Evolutionary conservation across 1,284 basidiomycete genomes (phyloP).

Genomic region (Boletus smithii): DNA sequence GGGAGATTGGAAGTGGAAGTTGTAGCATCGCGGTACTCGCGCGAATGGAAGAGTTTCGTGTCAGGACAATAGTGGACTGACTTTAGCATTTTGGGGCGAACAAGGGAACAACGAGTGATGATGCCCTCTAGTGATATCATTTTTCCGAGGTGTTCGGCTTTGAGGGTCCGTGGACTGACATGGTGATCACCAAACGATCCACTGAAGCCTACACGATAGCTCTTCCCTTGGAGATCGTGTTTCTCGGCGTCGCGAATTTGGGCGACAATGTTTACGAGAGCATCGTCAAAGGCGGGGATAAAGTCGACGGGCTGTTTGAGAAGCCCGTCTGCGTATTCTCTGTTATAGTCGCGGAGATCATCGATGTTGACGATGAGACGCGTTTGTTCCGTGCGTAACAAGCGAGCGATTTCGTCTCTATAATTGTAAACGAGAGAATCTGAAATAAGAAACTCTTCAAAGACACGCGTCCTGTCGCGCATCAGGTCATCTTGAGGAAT

Average conservation of each 20-base stretch:
- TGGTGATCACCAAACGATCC: slow-evolving; percentile 99
- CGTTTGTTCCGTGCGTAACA: slow-evolving; percentile 83
- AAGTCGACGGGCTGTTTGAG: slow-evolving; percentile 87
- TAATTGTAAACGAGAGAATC: slow-evolving; percentile 81
- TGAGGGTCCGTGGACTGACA: slow-evolving; percentile 91
- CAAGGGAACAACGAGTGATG: slow-evolving; percentile 96
- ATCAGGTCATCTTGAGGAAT: slow-evolving; percentile 68
- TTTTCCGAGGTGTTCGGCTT: slow-evolving; percentile 86
- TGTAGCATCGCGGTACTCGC: slow-evolving; percentile 92
- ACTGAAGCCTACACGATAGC: slow-evolving; percentile 87
- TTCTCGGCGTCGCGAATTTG: slow-evolving; percentile 78
- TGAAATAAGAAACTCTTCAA: slow-evolving; percentile 85
- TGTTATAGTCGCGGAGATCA: slow-evolving; percentile 91
- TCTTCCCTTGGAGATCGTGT: slow-evolving; percentile 78
- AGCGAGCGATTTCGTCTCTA: slow-evolving; percentile 78
- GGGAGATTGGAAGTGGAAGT: slow-evolving; percentile 80
- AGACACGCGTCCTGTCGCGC: slow-evolving; percentile 72
- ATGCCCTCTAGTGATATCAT: slow-evolving; percentile 99
- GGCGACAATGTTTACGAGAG: slow-evolving; percentile 74
- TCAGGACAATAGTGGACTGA: slow-evolving; percentile 94
- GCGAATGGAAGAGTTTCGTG: slow-evolving; percentile 81
- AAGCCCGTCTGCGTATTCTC: slow-evolving; percentile 78
- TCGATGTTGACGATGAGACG: slow-evolving; percentile 96
- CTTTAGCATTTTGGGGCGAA: slow-evolving; percentile 97
- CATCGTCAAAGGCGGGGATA: slow-evolving; percentile 90